Evolutionary conservation across 805 yeast species (phyloP), one percentile per base, ranked within the genome.

Genomic region (Teunomyces gatunensis): DNA sequence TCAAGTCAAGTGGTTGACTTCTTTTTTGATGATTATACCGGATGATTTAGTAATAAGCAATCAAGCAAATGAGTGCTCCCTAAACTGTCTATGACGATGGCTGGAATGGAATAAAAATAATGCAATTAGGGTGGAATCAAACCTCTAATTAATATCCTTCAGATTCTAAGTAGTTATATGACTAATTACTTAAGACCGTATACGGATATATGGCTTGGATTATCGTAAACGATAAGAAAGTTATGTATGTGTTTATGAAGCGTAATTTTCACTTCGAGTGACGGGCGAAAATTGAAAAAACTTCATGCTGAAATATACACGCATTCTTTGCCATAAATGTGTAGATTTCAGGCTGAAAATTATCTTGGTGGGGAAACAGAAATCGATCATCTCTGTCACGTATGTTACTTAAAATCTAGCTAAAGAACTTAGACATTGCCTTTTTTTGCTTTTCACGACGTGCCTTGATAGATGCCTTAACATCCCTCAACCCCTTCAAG

Each of bases 341-440:
- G 40, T 37, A 37, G 15, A 6, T 20, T 6, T 21, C 27, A 37
- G 40, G 11, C 40, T 23, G 40, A 21, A 23, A 37, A 37, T 37
- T 21, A 32, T 32, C 4, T 5, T 32, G 17, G 35, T n/a, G 35
- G 20, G 35, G 35, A 17, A 21, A 18, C 20, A 3, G 20, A 18
- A 18, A 18, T 18, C 20, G 20, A 18, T 18, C 20, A 15, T 15
- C 17, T 15, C 17, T 15, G 17, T 15, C 17, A 18, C 20, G 3
- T 18, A 18, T 18, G 3, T 18, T 15, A n/a, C 10, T 30, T 17
- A 21, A 29, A 30, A 23, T 13, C 39, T 44, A 29, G 33, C 23
- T 42, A 35, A 87, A 87, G 73, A 87, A 81, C 63, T 85, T 87
- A 47, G 87, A 73, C 72, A 84, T 77, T 1, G 90, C 88, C 56